These are phyloP conservation scores for Verticillium dahliae DNA, from an alignment of 2,329 filamentous ascomycete species.

Conservation along the genomic window DNA sequence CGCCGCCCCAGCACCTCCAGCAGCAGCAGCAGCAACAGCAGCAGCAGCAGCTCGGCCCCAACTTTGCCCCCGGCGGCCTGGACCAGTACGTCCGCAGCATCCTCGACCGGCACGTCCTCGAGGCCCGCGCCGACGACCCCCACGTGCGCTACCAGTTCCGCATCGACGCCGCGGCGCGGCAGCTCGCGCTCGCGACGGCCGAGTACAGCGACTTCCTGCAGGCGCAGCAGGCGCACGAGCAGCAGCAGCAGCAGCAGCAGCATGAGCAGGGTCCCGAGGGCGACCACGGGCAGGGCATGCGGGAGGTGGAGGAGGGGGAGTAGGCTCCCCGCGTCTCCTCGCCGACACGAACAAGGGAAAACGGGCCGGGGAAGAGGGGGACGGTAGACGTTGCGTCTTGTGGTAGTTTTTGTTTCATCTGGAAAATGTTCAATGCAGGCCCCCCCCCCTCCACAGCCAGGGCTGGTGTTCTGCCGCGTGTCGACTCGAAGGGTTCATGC, in stretches of 20 bases:
- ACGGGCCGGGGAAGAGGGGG: no score
- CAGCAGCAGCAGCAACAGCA: neutral
- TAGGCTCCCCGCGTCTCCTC: neutral
- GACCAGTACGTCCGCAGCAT: conserved; percentile 27
- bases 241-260: conserved; percentile 18
- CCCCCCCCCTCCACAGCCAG: no score
- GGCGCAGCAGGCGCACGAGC: conserved; percentile 18
- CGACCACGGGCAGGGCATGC: conserved; percentile 6
- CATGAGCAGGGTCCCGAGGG: conserved; percentile 10
- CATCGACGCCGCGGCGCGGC: conserved; percentile 47
- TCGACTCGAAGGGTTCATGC: no score
- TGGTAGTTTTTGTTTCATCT: no score
- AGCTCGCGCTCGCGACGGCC: conserved; percentile 45
- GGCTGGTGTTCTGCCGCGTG: no score
- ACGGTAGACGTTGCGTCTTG: no score
- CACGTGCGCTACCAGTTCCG: conserved; percentile 40
- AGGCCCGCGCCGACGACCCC: conserved; percentile 35
- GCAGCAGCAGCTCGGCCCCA: conserved; percentile 5
- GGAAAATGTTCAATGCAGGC: no score
- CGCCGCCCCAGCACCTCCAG: conserved; percentile 4
- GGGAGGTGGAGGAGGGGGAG: neutral
- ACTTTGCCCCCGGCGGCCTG: conserved; percentile 11
- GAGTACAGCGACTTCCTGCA: conserved; percentile 40
- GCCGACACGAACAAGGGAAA: no score
- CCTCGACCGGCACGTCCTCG: conserved; percentile 38